Conservation (phyloP, 768 basidiomycete species). For the Albatrellus ellisii region DNA sequence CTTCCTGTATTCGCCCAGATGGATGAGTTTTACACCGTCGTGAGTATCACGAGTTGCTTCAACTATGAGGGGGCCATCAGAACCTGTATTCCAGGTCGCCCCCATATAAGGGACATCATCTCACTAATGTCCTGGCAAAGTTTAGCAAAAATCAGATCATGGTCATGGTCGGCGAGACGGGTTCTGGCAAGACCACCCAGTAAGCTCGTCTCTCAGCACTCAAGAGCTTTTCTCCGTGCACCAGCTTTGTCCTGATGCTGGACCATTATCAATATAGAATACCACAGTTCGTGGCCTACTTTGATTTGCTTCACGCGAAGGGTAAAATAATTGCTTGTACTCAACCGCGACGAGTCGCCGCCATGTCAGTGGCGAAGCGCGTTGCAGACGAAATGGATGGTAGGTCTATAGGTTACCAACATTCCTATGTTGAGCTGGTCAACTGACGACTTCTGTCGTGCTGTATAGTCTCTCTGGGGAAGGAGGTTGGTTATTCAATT, state of each 20-base stretch:
- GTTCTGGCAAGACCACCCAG: constrained; percentile 94
- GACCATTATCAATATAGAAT: constrained; percentile 59
- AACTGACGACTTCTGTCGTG: constrained; percentile 5
- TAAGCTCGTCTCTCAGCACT: constrained; percentile 26
- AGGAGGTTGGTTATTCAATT: constrained; percentile 94
- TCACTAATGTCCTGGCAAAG: constrained; percentile 26
- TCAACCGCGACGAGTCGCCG: constrained; percentile 91
- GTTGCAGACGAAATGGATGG: constrained; percentile 99
- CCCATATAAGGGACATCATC: constrained; percentile 11
- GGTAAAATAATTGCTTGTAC: constrained; percentile 93
- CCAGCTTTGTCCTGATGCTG: neutral
- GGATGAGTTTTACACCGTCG: constrained; percentile 84
- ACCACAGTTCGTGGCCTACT: constrained; percentile 91
- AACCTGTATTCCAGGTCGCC: constrained; percentile 15
- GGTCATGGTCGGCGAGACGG: constrained; percentile 89
- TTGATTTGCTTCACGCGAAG: constrained; percentile 81
- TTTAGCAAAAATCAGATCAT: constrained; percentile 75
- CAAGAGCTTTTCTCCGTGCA: neutral
- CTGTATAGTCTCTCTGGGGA: constrained; percentile 69
- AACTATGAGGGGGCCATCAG: constrained; percentile 18
- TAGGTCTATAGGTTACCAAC: constrained; percentile 25
- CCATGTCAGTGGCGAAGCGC: constrained; percentile 96
- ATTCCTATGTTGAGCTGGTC: too few relatives aligned
- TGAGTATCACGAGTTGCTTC: constrained; percentile 28
- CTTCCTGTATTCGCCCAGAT: constrained; percentile 88